Evolutionary conservation across 2,329 filamentous ascomycete genomes (phyloP).

Genomic region (Claviceps sorghi): DNA sequence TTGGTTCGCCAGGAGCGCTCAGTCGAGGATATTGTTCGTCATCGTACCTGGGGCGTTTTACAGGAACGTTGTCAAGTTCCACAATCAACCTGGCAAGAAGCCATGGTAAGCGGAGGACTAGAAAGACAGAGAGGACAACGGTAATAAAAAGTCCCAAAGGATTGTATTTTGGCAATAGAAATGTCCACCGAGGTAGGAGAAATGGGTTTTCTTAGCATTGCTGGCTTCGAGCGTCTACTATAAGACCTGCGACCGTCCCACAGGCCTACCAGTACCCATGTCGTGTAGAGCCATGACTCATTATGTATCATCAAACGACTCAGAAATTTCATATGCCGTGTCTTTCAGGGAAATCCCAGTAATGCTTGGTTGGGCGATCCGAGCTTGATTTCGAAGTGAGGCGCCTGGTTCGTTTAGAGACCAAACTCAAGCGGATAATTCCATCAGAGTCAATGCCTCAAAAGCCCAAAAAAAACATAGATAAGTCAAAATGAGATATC

Average conservation of each 20-base stretch:
- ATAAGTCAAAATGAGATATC: no score
- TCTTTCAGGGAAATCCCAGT: neutral
- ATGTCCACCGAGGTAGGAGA: neutral
- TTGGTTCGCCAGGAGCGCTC: constrained; percentile 60
- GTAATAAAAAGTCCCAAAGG: neutral
- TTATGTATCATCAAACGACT: neutral
- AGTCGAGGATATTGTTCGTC: constrained; percentile 66
- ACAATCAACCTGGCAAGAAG: constrained; percentile 47
- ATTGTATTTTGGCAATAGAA: neutral
- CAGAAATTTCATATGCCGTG: neutral
- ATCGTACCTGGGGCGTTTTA: constrained; percentile 68
- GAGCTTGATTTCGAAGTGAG: neutral
- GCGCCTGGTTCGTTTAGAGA: no score
- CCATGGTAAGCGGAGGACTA: constrained; percentile 39
- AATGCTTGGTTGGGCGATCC: neutral
- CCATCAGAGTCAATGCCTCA: no score
- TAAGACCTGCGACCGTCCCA: neutral
- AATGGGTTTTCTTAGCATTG: neutral
- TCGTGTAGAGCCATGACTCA: neutral
- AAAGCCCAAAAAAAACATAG: no score
- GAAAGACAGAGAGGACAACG: no score
- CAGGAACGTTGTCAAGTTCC: constrained; percentile 56
- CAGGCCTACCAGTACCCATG: neutral
- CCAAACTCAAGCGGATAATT: no score
- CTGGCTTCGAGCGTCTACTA: neutral